Base-by-base conservation (phyloP, 2,329 filamentous ascomycete genomes). In the Trichoderma aggressivum region DNA sequence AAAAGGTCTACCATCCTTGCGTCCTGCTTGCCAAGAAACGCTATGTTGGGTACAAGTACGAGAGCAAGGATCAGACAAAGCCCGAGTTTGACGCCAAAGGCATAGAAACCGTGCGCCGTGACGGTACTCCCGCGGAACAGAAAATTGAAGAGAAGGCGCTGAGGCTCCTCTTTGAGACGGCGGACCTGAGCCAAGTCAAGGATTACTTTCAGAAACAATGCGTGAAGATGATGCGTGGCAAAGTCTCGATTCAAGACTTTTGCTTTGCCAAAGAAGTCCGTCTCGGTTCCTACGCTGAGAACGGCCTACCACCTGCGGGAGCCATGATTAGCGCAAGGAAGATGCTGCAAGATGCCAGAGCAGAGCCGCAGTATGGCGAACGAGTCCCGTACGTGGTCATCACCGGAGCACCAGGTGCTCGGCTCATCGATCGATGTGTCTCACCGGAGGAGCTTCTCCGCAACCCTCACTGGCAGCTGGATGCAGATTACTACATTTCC, bases 21-120 rank as follows among this genome's bases (percentile, higher is more conserved):
- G 90, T 98, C 0, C 86, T 99, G 5, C 87, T 99, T 0, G 94
- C 97, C 21, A 99, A 99, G 84, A 99, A 99, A 79, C 92, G 96
- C 70, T 99, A 99, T 76, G 97, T 98, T 5, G 97, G 97, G 7
- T 98, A 97, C 85, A 98, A 97, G 79, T 99, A 97, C 82, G 96
- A 99, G 78, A 88, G 86, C 74, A 88, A 87, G 47, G 85, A 87
- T 18, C 96, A 99, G 78, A 83, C 80, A 10, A 89, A 90, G 74
- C 95, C 96, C 0, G 92, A 97, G 1, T 98, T 98, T 75, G 97
- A 99, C 79, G 97, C 96, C 71, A 99, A 99, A 81, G 96, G 97
- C 34, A 99, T 98, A 74, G 97, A 99, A 84, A 99, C 97, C 0
- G 95, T 99, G 8, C 90, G 97, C 2, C 89, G 96, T 62, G 96